Evolutionary conservation across 257 asterid species (phyloP).

Genomic region (Ajuga chamaepitys): DNA sequence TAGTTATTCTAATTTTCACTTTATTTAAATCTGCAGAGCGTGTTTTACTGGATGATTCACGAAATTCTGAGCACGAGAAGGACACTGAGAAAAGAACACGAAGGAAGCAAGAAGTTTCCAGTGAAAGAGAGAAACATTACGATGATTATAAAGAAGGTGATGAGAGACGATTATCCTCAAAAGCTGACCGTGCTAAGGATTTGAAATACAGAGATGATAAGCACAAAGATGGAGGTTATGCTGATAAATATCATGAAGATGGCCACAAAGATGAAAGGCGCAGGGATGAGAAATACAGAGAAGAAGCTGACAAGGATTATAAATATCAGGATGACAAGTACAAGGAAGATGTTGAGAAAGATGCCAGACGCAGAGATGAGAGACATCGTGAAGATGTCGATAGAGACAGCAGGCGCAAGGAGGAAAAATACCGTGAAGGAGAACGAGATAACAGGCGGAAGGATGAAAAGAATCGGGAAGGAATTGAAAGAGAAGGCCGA

Average conservation of each 20-base stretch:
- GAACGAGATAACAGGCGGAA: constrained; percentile 46
- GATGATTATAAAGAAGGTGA: constrained; percentile 55
- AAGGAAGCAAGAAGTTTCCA: constrained; percentile 53
- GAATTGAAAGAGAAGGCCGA: constrained; percentile 35
- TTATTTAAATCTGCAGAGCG: constrained; percentile 35
- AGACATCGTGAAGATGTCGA: constrained; percentile 52
- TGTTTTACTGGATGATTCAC: constrained; percentile 37
- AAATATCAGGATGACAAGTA: constrained; percentile 45
- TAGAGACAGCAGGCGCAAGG: constrained; percentile 46
- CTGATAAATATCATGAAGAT: constrained; percentile 55
- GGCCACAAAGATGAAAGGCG: constrained; percentile 56
- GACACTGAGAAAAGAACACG: constrained; percentile 56
- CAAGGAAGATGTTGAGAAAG: constrained; percentile 58
- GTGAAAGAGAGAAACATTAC: constrained; percentile 54
- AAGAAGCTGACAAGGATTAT: constrained; percentile 50
- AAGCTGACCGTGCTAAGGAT: constrained; percentile 65
- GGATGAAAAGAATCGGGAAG: constrained; percentile 56
- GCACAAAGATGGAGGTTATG: constrained; percentile 46
- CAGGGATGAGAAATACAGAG: constrained; percentile 50
- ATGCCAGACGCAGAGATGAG: constrained; percentile 44
- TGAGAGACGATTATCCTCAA: constrained; percentile 49
- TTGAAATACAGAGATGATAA: constrained; percentile 56
- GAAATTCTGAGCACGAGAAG: constrained; percentile 50
- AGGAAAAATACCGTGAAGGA: constrained; percentile 46
- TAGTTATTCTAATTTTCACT: constrained; percentile 5